A percentile compares a stretch with the other conserved stretches of the same genome.
Conservation (phyloP, 176 grass and related monocot species). For the Typha latifolia region DNA sequence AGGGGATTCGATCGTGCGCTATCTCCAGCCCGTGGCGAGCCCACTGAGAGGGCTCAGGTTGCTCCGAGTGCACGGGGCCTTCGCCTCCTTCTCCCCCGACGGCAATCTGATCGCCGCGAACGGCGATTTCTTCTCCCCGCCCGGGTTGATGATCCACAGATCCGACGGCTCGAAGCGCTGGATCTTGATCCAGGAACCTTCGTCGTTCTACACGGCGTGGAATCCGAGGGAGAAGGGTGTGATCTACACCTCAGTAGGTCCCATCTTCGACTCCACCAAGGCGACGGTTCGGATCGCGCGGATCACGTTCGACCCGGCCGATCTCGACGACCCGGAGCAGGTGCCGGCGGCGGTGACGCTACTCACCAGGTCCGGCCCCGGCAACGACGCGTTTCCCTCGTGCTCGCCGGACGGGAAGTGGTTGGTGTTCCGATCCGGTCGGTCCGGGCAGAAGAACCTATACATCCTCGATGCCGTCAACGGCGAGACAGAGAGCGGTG, state of each 20-base stretch:
- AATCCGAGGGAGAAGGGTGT: conserved; percentile 54
- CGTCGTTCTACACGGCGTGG: conserved; percentile 65
- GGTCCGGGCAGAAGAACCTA: conserved; percentile 83
- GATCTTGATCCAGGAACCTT: conserved; percentile 34
- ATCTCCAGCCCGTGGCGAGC: conserved; percentile 54
- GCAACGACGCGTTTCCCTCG: conserved; percentile 85
- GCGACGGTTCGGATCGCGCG: conserved; percentile 68
- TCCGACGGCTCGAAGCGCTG: conserved; percentile 61
- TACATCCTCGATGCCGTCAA: conserved; percentile 59
- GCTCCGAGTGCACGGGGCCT: conserved; percentile 64
- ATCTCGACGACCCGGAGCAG: conserved; percentile 26
- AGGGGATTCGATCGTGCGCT: conserved; percentile 38
- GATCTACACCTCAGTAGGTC: conserved; percentile 65
- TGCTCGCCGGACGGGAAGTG: conserved; percentile 66
- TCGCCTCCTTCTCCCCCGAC: conserved; percentile 78
- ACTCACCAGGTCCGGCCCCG: conserved; percentile 46
- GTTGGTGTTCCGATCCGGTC: conserved; percentile 81
- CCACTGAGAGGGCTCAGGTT: conserved; percentile 44
- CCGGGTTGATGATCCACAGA: conserved; percentile 41
- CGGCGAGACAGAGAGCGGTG: conserved; percentile 34
- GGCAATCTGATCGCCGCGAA: conserved; percentile 51
- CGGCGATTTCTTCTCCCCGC: conserved; percentile 52
- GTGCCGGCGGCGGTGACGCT: conserved; percentile 17
- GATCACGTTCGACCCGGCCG: conserved; percentile 43
- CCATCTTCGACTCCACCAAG: conserved; percentile 72